These are phyloP conservation scores for Nakazawaea pomicola DNA, from an alignment of 805 yeast species.

Conservation along the genomic window DNA sequence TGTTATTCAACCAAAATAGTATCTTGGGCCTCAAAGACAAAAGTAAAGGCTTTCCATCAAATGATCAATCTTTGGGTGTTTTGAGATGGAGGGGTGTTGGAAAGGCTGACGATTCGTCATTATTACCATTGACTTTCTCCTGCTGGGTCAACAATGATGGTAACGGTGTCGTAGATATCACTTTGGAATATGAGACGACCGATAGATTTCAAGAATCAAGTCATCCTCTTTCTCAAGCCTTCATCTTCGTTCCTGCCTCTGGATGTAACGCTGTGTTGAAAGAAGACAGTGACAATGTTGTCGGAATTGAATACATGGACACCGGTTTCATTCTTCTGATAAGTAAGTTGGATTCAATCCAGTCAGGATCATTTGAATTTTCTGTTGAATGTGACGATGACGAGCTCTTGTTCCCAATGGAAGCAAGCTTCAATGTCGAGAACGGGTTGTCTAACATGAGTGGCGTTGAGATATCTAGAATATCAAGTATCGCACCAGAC, in stretches of 20 bases:
- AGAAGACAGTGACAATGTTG: slow-evolving; percentile 50
- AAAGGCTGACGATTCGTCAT: slow-evolving; percentile 50
- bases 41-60: slow-evolving; percentile 79
- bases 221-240: slow-evolving; percentile 47
- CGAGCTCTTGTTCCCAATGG: slow-evolving; percentile 86
- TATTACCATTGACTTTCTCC: slow-evolving; percentile 66
- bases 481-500: slow-evolving; percentile 42
- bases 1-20: slow-evolving; percentile 50
- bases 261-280: slow-evolving; percentile 48
- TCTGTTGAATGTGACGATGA: slow-evolving; percentile 70
- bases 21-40: slow-evolving; percentile 73
- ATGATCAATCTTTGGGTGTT: slow-evolving; percentile 86
- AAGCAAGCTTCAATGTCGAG: slow-evolving; percentile 52
- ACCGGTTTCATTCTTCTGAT: slow-evolving; percentile 69
- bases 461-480: slow-evolving; percentile 56
- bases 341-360: slow-evolving; percentile 40
- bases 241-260: slow-evolving; percentile 62
- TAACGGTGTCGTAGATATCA: slow-evolving; percentile 61
- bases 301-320: slow-evolving; percentile 52
- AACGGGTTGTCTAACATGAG: slow-evolving; percentile 54
- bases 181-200: slow-evolving; percentile 82
- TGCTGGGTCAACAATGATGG: slow-evolving; percentile 77
- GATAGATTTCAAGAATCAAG: slow-evolving; percentile 31
- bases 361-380: slow-evolving; percentile 76
- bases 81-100: slow-evolving; percentile 86